Percentiles rank a stretch among this genome's conserved stretches.
Conservation (phyloP, 352 stramenopile genomes). For the Phytophthora syringae region DNA sequence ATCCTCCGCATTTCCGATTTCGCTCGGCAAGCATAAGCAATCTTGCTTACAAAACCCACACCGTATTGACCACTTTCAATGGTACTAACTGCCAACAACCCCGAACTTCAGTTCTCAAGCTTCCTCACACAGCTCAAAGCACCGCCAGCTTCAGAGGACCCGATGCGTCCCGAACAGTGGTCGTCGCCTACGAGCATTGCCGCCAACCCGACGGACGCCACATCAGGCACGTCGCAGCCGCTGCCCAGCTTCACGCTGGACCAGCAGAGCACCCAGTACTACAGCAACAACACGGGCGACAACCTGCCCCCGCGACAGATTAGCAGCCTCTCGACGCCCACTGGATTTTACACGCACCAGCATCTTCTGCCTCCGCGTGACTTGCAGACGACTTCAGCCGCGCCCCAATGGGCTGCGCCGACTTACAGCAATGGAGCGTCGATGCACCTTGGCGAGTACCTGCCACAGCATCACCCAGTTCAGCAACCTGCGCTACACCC, state of each 20-base stretch:
- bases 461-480: conserved; percentile 21
- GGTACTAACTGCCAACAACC: conserved; percentile 22
- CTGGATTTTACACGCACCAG: conserved; percentile 33
- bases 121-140: conserved; percentile 52
- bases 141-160: conserved; percentile 19
- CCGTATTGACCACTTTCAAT: conserved; percentile 11
- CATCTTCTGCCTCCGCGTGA: conserved; percentile 22
- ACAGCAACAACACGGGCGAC: conserved; percentile 12
- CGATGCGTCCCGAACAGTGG: conserved; percentile 35
- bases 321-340: conserved; percentile 19
- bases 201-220: conserved; percentile 22
- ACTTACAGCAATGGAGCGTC: conserved; percentile 13
- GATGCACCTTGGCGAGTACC: conserved; percentile 18
- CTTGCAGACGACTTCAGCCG: conserved; percentile 9
- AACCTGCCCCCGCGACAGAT: conserved; percentile 12
- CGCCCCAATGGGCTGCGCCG: conserved; percentile 20
- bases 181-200: conserved; percentile 41
- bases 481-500: conserved; percentile 32
- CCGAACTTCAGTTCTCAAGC: conserved; percentile 47
- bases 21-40: conserved; percentile 40
- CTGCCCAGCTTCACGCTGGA: conserved; percentile 39
- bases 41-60: conserved; percentile 32
- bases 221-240: conserved; percentile 24
- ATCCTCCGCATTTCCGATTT: conserved; percentile 36
- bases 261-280: conserved; percentile 26